Percentiles rank a stretch among this genome's conserved stretches.
phyloP scores from a whole-genome alignment of 768 basidiomycete species.

The Suillus discolor region DNA sequence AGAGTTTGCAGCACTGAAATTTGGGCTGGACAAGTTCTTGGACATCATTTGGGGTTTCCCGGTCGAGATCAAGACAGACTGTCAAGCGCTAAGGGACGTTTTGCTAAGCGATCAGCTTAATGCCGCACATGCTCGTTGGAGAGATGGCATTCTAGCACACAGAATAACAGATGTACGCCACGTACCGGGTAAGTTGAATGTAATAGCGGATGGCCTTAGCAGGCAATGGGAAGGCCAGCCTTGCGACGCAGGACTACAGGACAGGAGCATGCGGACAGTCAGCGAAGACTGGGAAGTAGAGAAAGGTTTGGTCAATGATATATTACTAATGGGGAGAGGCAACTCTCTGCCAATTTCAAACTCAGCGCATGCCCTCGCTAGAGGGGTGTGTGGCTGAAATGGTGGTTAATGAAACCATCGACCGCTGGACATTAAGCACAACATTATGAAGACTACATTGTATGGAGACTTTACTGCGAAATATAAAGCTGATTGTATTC shows the following conservation, averaged over 20 bases:
- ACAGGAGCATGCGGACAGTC: no score
- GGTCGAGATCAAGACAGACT: no score
- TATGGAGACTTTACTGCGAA: not conserved
- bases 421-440: not conserved
- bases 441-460: not conserved
- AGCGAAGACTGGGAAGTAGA: no score
- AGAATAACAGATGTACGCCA: not conserved
- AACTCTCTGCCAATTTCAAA: not conserved
- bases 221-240: not conserved
- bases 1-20: no score
- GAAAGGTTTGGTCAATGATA: no score
- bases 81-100: no score
- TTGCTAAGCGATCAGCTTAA: fast-evolving
- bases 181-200: not conserved
- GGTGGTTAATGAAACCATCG: not conserved
- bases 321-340: no score
- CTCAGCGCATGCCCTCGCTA: not conserved
- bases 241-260: no score
- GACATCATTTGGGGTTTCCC: no score
- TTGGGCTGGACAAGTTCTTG: no score
- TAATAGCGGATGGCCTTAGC: fast-evolving
- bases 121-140: not conserved
- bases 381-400: not conserved
- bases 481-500: not conserved
- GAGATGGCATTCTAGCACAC: not conserved